Base-by-base conservation (phyloP, 768 basidiomycete species). In the Chalciporus sphaerocephalus region DNA sequence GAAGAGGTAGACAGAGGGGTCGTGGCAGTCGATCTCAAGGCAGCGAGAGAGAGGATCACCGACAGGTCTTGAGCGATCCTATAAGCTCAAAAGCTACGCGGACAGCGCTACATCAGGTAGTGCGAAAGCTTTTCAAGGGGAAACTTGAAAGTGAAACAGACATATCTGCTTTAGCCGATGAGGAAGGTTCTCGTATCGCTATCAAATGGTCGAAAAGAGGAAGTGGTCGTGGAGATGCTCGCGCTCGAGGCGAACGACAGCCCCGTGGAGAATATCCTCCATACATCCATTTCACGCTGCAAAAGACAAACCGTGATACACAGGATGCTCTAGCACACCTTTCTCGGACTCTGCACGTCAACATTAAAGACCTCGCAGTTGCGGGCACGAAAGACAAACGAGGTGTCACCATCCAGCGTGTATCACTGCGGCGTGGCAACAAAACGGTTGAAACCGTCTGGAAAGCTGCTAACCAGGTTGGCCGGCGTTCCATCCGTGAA, bases 361-460 rank as follows among this genome's bases (percentile, higher is more conserved):
- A 73, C 18, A 64, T 81, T 40, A 92, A 87, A 66, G 91, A 95
- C 58, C 73, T 99, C 7, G 81, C 84, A 18, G 87, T 93, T 20
- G 91, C 93, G 4, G 96, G 96, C 0, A 99, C 96, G 7, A 99
- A 99, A 62, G 96, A 99, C 69, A 99, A 98, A 62, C 87, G 96
- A 25, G 96, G 92, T 0, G 92, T 98, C 13, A 98, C 96, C 1
- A 83, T 90, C 1, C 96, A 99, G 61, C 82, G 92, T 1, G 92
- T 98, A 15, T 85, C 86, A 4, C 62, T 97, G 13, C 79, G 79
- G 43, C 75, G 92, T 13, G 79, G 80, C n/a, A 79, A 74, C 45
- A 87, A 87, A 64, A 84, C 82, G 0, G 79, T 88, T 1, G 85
- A 87, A 50, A 81, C 90, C 47, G 78, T 97, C 4, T 99, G 94